phyloP scores from a whole-genome alignment of 176 grass and related monocot species.

The Olyra latifolia region DNA sequence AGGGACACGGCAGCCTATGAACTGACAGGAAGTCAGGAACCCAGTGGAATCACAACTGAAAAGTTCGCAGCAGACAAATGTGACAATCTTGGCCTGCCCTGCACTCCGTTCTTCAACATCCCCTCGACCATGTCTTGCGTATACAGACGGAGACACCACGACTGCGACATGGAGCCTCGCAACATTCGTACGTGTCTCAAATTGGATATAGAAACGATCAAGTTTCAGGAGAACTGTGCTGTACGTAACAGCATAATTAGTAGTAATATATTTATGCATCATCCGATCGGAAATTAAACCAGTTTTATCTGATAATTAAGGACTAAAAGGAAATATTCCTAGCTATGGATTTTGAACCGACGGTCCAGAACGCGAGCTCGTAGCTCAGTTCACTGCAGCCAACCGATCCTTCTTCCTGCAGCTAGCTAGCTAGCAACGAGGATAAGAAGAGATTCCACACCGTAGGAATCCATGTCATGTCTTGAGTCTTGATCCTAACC shows the following conservation, averaged over 20 bases:
- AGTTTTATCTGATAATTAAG: neutral
- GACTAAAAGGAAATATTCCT: neutral
- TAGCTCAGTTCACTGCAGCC: neutral
- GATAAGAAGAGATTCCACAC: slow-evolving; percentile 29
- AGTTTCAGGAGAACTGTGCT: neutral
- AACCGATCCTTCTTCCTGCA: neutral
- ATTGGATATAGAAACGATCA: neutral
- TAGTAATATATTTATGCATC: too few relatives aligned
- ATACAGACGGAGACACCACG: slow-evolving; percentile 13
- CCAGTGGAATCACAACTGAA: slow-evolving; percentile 23
- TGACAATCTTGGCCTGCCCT: neutral
- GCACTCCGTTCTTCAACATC: slow-evolving; percentile 18
- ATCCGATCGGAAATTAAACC: neutral
- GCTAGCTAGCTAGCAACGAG: neutral
- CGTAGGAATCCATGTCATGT: slow-evolving; percentile 3
- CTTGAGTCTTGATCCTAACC: neutral
- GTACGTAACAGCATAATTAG: too few relatives aligned
- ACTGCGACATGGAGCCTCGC: neutral
- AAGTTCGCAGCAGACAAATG: slow-evolving; percentile 6
- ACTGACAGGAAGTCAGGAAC: neutral
- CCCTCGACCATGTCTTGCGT: slow-evolving; percentile 29
- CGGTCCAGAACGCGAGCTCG: neutral
- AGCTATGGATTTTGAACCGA: neutral
- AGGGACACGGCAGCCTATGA: neutral
- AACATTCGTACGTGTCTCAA: neutral